phyloP scores from a whole-genome alignment of 2,329 filamentous ascomycete genomes.

The Trichoderma sp. region DNA sequence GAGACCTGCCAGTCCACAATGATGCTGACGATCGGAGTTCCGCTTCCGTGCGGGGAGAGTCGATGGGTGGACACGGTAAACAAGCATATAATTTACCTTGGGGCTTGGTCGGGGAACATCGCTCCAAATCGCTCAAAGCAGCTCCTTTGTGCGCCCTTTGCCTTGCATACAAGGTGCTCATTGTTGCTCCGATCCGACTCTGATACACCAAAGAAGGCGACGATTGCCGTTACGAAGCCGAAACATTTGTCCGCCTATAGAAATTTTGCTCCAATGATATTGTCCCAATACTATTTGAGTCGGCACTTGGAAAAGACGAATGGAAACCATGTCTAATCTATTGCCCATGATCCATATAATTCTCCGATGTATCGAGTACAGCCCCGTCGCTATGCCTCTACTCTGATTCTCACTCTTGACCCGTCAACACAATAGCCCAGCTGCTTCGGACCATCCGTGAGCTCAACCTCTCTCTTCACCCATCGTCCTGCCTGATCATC shows the following conservation, averaged over 20 bases:
- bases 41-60: background rate
- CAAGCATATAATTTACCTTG: slow-evolving; percentile 10
- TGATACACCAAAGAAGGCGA: background rate
- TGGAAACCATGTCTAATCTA: background rate
- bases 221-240: background rate
- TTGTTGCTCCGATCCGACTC: background rate
- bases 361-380: background rate
- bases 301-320: background rate
- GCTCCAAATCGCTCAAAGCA: background rate
- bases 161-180: background rate
- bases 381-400: slow-evolving; percentile 51
- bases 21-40: background rate
- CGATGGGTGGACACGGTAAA: background rate
- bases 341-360: background rate
- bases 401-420: slow-evolving; percentile 66
- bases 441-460: slow-evolving; percentile 76
- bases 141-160: background rate
- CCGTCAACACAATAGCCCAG: slow-evolving; percentile 84
- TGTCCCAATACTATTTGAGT: background rate
- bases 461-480: slow-evolving; percentile 76
- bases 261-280: background rate
- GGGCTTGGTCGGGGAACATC: background rate
- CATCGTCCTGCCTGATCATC: slow-evolving; percentile 54
- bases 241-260: background rate
- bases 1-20: background rate